Evolutionary conservation across 768 basidiomycete genomes (phyloP), one percentile per base, ranked within the genome.

Genomic region (Tremella mesenterica): DNA sequence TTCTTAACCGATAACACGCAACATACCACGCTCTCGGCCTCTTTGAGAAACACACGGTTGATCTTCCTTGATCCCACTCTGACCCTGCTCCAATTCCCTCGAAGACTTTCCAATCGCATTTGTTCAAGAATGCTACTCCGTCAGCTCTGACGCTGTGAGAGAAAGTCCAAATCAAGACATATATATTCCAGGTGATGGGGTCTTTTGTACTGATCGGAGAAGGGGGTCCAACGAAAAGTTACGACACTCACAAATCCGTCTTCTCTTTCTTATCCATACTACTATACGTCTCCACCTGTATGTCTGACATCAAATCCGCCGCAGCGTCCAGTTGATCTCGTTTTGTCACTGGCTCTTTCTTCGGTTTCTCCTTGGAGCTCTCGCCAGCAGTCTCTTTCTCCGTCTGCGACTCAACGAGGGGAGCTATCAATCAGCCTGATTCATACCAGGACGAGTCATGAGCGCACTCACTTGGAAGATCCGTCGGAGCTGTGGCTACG

Each of bases 271-370:
- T 83, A 59, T 96, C 89, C 95, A 99, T 97, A 5, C 88, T 90
- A 13, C 92, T 96, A 72, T 96, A 99, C 1, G 95, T 97, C 75
- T 99, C 95, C 33, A 99, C 92, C 76, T 96, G 92, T 2, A 99
- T 81, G 54, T 99, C 95, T 21, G 85, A 85, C 56, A 97, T 79
- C 26, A 97, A 76, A 59, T 97, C 95, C 0, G 88, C 91, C 5
- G 95, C 91, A 0, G 83, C 85, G 64, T 86, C 82, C 33, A 89
- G 75, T 36, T 84, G 81, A 62, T 87, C 85, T 50, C 65, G 63
- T 13, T 65, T 57, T 60, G 85, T 86, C 18, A 70, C 69, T 4
- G 73, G 71, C 46, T 71, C 67, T 18, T 63, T 54, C 31, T 65
- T 63, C 23, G 63, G 53, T 39, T 66, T 57, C 16, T 64, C 61